phyloP scores from a whole-genome alignment of 192 early-diverging fungal genomes.

The Linderina pennispora region DNA sequence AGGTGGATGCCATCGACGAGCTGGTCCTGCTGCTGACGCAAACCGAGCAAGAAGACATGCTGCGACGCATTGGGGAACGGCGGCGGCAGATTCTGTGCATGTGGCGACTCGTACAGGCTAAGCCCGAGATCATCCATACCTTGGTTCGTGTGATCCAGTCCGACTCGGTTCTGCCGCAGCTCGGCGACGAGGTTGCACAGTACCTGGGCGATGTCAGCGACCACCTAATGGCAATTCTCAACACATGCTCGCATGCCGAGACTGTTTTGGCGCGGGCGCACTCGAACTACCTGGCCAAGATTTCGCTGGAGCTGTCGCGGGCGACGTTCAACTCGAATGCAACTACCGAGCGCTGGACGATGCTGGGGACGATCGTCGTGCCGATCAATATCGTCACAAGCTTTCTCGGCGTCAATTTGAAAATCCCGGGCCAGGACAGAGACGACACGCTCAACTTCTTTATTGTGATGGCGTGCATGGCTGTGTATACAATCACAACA shows the following conservation, averaged over 20 bases:
- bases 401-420: constrained; percentile 66
- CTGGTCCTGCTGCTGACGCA: constrained; percentile 85
- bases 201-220: constrained; percentile 45
- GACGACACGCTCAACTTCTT: constrained; percentile 50
- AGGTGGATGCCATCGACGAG: constrained; percentile 94
- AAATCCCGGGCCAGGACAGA: constrained; percentile 60
- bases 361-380: constrained; percentile 44
- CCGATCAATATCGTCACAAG: constrained; percentile 49
- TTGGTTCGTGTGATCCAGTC: constrained; percentile 51
- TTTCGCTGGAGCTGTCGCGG: constrained; percentile 63
- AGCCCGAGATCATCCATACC: constrained; percentile 62
- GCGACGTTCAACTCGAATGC: constrained; percentile 34
- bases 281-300: constrained; percentile 69
- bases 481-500: constrained; percentile 25
- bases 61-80: constrained; percentile 67
- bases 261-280: constrained; percentile 63
- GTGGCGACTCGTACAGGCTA: constrained; percentile 60
- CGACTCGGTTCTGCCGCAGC: neutral
- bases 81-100: constrained; percentile 62
- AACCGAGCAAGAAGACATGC: constrained; percentile 71
- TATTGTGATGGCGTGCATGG: constrained; percentile 36
- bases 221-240: constrained; percentile 24
- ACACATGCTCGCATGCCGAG: constrained; percentile 46
- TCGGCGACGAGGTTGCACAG: constrained; percentile 36
- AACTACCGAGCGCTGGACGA: constrained; percentile 43